Percentiles rank a stretch among this genome's conserved stretches.
Conservation (phyloP, 257 asterid genomes). For the Solanum paucissectum region DNA sequence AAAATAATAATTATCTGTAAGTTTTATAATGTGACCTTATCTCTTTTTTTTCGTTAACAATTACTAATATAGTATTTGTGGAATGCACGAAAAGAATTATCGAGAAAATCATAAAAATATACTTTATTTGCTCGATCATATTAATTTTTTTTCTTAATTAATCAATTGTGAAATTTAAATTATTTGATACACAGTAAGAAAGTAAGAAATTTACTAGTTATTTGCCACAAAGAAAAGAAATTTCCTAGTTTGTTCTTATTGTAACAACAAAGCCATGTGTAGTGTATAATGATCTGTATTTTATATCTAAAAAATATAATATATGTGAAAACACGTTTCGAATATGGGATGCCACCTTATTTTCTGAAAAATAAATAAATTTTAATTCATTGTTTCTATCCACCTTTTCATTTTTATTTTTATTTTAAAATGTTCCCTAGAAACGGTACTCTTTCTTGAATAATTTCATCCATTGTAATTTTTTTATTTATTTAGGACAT, state of each 20-base stretch:
- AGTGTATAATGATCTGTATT: no score
- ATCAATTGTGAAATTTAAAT: no score
- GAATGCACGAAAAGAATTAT: background rate
- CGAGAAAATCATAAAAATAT: background rate
- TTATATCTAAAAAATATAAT: no score
- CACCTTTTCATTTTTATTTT: background rate
- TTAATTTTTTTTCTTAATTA: no score
- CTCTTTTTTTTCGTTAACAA: background rate
- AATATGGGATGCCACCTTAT: background rate
- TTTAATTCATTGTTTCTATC: background rate
- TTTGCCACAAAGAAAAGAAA: background rate
- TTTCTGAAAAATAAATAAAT: no score
- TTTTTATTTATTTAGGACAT: no score
- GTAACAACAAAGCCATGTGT: background rate
- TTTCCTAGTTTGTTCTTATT: no score
- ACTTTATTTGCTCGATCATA: no score
- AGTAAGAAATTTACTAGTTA: background rate
- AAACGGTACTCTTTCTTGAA: no score
- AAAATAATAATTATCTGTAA: background rate
- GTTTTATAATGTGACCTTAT: background rate
- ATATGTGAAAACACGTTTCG: background rate
- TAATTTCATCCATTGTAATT: no score
- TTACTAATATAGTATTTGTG: background rate
- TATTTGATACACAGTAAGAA: background rate
- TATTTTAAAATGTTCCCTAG: no score